These are phyloP conservation scores for Lithospermum erythrorhizon DNA, from an alignment of 257 asterid genomes.

Conservation along the genomic window DNA sequence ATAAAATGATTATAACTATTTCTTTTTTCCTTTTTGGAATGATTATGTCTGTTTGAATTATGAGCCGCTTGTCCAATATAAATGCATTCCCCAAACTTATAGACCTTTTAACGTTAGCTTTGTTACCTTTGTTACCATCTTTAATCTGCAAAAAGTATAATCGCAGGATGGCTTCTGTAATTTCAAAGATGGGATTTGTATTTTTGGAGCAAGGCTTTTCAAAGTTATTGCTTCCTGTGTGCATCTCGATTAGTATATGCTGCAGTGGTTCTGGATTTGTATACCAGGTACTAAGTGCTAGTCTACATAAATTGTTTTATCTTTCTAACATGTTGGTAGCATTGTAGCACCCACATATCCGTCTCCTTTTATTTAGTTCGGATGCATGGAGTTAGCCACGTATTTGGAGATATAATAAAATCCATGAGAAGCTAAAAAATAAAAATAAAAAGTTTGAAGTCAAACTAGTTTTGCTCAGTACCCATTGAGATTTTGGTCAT, in stretches of 20 bases:
- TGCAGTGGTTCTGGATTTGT: slow-evolving; percentile 93
- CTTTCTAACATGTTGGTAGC: background rate
- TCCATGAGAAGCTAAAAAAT: no score
- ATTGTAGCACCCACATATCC: background rate
- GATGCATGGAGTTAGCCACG: no score
- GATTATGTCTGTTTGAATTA: no score
- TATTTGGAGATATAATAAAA: no score
- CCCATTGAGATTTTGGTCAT: no score
- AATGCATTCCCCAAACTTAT: background rate
- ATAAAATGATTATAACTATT: no score
- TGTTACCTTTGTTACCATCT: background rate
- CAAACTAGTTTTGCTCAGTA: no score
- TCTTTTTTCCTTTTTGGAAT: no score
- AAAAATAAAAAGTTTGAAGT: no score
- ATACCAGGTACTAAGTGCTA: slow-evolving; percentile 46
- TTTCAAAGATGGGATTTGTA: slow-evolving; percentile 89
- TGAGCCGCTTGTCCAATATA: background rate
- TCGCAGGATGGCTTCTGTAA: slow-evolving; percentile 82
- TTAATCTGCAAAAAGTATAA: background rate
- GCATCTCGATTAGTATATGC: slow-evolving; percentile 61
- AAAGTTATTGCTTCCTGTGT: slow-evolving; percentile 60
- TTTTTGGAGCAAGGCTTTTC: slow-evolving; percentile 91
- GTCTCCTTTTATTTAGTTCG: background rate
- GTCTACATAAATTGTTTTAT: background rate
- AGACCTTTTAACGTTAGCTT: background rate